phyloP scores from a whole-genome alignment of 2,329 filamentous ascomycete species.

The Alternaria sp. region DNA sequence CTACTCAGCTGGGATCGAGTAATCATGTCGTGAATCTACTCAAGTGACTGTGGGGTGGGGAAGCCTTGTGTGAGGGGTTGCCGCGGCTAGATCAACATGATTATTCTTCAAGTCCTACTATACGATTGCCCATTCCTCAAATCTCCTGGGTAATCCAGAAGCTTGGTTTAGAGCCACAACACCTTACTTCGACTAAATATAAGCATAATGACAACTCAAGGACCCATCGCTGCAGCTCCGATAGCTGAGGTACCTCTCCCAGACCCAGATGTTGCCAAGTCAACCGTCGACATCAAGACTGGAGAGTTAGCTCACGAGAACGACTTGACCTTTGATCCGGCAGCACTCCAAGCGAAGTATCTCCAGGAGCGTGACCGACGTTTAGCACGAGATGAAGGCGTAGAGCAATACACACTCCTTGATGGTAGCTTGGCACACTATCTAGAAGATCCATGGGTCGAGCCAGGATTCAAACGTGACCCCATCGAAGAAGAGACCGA shows the following conservation, averaged over 20 bases:
- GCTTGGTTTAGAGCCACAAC: neutral
- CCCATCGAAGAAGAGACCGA: slow-evolving; percentile 40
- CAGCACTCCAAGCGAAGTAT: slow-evolving; percentile 39
- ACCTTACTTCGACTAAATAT: neutral
- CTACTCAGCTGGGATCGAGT: neutral
- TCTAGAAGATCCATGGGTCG: slow-evolving; percentile 41
- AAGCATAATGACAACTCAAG: slow-evolving; percentile 23
- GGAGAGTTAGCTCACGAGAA: slow-evolving; percentile 25
- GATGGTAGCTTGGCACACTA: slow-evolving; percentile 38
- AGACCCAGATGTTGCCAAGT: slow-evolving; percentile 19
- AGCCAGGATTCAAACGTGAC: slow-evolving; percentile 35
- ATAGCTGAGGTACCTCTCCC: slow-evolving; percentile 28
- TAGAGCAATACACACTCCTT: slow-evolving; percentile 40
- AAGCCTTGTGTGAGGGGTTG: slow-evolving; percentile 1
- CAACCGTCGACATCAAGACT: slow-evolving; percentile 26
- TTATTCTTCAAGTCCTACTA: neutral
- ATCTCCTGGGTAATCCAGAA: neutral
- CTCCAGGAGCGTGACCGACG: slow-evolving; percentile 41
- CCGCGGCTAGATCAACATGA: neutral
- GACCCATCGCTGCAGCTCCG: slow-evolving; percentile 22
- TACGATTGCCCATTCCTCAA: neutral
- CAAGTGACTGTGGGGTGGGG: neutral
- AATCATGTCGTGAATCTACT: neutral
- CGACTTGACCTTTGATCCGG: slow-evolving; percentile 35
- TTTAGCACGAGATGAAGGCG: slow-evolving; percentile 33